Evolutionary conservation across 225 moss, liverwort and hornwort genomes (phyloP), one percentile per base, ranked within the genome.

Genomic region (Anthoceros angustus): DNA sequence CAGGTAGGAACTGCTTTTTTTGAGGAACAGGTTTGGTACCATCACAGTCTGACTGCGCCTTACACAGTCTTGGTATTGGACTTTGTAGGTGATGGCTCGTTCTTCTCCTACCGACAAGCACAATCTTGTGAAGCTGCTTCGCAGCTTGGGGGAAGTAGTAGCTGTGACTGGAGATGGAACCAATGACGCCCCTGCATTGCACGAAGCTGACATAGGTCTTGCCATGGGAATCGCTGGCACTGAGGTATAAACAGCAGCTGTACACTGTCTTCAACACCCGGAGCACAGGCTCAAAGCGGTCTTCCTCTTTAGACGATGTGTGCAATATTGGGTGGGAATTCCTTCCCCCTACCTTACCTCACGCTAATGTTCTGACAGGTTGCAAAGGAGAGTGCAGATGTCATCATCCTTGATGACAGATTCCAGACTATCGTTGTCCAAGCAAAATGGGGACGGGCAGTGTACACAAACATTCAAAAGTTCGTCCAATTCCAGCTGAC

Each of bases 381-480:
- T 15, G 94, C 94, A 2, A 95, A 95, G 82, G 94, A 95, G 70
- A 86, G 85, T 70, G 94, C 94, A 25, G 94, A 95, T 70, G 86
- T 95, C 46, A 80, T 95, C 41, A 7, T 95, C 39, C 70, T 95
- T 73, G 91, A 95, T 73, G 94, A 95, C 61, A 88, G 90, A 70
- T 95, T 95, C 65, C 42, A 76, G 6, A 95, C 94, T 46, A 81
- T 95, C 63, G 94, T 95, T 67, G 80, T 88, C 4, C 88, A 90
- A 70, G 88, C 86, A 39, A 95, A 91, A 74, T 95, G 94, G 94
- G 94, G 94, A n/a, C 94, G 94, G 55, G 84, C 86, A n/a, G 94
- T 95, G 39, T 95, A 91, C 63, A 60, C 69, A 61, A 95, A 95
- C 40, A 95, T 95, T 66, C 94, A 95, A 67, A 95, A 95, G 25